Evolutionary conservation across 768 basidiomycete species (phyloP).

Genomic region (Termitomyces sp.): DNA sequence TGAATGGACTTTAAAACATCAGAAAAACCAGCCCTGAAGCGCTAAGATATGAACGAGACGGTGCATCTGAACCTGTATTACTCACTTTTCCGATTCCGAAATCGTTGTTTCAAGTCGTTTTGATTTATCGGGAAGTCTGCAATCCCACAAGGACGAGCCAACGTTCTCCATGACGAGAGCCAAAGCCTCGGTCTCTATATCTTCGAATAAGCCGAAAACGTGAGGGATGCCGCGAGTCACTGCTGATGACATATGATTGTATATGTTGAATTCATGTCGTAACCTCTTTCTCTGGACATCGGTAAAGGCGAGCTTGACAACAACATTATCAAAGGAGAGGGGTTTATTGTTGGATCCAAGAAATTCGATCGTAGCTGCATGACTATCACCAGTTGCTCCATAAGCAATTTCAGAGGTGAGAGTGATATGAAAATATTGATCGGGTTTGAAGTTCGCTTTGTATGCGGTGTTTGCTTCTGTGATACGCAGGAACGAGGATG

Average conservation of each 20-base stretch:
- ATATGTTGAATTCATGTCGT: conserved; percentile 10
- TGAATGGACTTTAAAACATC: neutral
- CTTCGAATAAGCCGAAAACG: conserved; percentile 1
- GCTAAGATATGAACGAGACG: neutral
- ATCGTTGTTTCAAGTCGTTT: neutral
- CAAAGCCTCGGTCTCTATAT: neutral
- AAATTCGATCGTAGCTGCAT: neutral
- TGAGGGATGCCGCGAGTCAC: neutral
- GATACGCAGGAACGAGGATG: neutral
- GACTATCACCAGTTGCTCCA: neutral
- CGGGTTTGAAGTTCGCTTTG: neutral
- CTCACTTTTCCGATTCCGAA: neutral
- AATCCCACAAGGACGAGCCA: conserved; percentile 1
- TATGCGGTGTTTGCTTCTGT: neutral
- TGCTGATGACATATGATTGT: conserved; percentile 2
- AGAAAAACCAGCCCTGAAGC: neutral
- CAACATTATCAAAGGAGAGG: neutral
- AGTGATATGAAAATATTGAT: neutral
- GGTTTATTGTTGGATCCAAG: neutral
- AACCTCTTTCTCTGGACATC: conserved; percentile 1
- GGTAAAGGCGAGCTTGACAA: neutral
- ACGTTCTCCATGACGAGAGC: conserved; percentile 4
- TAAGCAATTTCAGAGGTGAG: neutral
- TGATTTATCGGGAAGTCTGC: neutral
- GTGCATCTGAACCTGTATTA: neutral